Evolutionary conservation across 768 basidiomycete genomes (phyloP), one percentile per base, ranked within the genome.

Genomic region (Russula sp.): DNA sequence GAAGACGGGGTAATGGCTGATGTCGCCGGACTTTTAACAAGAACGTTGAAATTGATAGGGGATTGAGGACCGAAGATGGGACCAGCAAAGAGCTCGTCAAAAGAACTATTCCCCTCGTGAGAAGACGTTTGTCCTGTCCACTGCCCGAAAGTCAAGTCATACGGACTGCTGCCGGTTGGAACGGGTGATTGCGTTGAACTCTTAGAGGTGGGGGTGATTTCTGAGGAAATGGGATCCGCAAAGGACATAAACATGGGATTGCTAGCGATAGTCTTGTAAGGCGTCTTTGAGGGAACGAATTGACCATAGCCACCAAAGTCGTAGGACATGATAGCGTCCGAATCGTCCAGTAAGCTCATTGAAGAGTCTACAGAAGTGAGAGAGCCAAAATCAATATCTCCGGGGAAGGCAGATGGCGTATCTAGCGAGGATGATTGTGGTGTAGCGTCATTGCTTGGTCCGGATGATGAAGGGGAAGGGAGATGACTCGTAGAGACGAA

Each of bases 201-300:
- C 39, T 59, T 68, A 14, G 59, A 43, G 55, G 65, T 45, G 64
- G 60, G 54, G 52, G 66, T 54, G 41, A 64, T 62, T 58, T 73
- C 72, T 32, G 60, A 61, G 41, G 67, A 66, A 22, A 65, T 69
- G 10, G 77, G 74, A 56, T 77, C 77, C 9, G 85, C 81, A 70
- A 87, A 87, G n/a, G 90, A 89, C 77, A 88, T 90, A 77, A 87
- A 92, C 74, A 85, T 79, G 1, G 91, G 90, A 65, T 92, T 92
- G 74, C 80, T 85, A 53, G 90, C 90, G 60, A 94, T 85, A 11
- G 88, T 90, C 60, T 87, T 91, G 72, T 83, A 91, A 1, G 84
- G 80, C 7, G 78, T 75, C 38, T 75, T 75, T 16, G 76, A 72
- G 1, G 78, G 72, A 35, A 78, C 70, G 18, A 71, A 68, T n/a